phyloP scores from a whole-genome alignment of 192 early-diverging fungal genomes.

The Oehlia diaphana region DNA sequence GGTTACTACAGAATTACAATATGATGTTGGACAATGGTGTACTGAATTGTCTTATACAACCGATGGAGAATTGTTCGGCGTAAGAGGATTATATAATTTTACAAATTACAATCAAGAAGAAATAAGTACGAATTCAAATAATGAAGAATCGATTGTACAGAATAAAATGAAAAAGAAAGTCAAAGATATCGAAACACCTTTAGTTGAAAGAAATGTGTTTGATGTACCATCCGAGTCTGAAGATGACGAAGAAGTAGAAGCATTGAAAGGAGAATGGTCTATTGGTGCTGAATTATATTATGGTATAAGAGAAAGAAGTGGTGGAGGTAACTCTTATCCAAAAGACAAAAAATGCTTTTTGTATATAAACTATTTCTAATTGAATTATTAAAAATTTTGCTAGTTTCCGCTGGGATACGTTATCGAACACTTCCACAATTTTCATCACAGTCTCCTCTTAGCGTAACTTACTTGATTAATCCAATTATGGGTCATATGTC shows the following conservation, averaged over 20 bases:
- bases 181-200: not conserved
- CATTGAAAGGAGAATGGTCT: conserved; percentile 55
- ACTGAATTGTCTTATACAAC: conserved; percentile 75
- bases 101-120: conserved; percentile 34
- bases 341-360: not conserved
- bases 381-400: not conserved
- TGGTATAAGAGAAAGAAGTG: conserved; percentile 79
- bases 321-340: conserved; percentile 60
- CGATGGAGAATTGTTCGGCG: conserved; percentile 75
- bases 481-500: conserved; percentile 94
- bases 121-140: conserved; percentile 26
- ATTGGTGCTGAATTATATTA: conserved; percentile 75
- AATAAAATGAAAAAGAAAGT: not conserved
- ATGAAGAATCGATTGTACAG: not conserved
- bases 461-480: conserved; percentile 76
- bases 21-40: conserved; percentile 72
- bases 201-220: conserved; percentile 2
- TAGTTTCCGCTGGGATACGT: conserved; percentile 68
- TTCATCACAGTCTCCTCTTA: conserved; percentile 31
- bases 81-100: conserved; percentile 81
- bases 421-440: conserved; percentile 62
- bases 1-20: conserved; percentile 66
- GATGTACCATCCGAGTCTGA: conserved; percentile 24
- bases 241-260: conserved; percentile 31
- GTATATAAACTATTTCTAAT: not conserved